Evolutionary conservation across 306 rosid species (phyloP).

Genomic region (Rosa lucieae): DNA sequence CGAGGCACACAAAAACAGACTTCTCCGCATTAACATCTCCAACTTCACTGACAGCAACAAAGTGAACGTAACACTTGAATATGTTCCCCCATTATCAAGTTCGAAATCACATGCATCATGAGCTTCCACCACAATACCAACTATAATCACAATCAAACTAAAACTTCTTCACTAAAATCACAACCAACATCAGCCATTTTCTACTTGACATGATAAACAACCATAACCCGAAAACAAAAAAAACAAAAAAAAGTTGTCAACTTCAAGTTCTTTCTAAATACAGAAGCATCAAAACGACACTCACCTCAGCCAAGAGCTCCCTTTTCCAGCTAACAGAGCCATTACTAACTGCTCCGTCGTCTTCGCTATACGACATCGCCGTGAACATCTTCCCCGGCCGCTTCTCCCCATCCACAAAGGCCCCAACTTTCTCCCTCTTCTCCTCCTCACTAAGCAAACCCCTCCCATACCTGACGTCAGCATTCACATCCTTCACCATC

Average conservation of each 20-base stretch:
- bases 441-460: slow-evolving; percentile 43
- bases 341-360: slow-evolving; percentile 43
- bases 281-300: neutral
- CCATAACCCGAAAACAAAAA: neutral
- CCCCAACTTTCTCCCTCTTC: slow-evolving; percentile 37
- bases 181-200: neutral
- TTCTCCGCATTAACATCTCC: neutral
- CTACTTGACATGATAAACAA: neutral
- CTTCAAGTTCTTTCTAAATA: neutral
- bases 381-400: slow-evolving; percentile 94
- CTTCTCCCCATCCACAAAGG: slow-evolving; percentile 70
- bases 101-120: neutral
- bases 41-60: neutral
- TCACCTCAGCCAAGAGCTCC: slow-evolving; percentile 69
- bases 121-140: neutral
- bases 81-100: neutral
- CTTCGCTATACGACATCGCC: slow-evolving; percentile 74
- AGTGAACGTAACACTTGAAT: neutral
- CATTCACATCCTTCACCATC: slow-evolving; percentile 74
- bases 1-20: neutral
- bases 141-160: neutral
- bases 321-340: slow-evolving; percentile 53
- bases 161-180: neutral
- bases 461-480: slow-evolving; percentile 64
- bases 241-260: neutral